Percentiles rank a stretch among this genome's conserved stretches.
These are phyloP conservation scores for Xylariaceae sp. DNA, from an alignment of 2,329 filamentous ascomycete species.

Conservation along the genomic window DNA sequence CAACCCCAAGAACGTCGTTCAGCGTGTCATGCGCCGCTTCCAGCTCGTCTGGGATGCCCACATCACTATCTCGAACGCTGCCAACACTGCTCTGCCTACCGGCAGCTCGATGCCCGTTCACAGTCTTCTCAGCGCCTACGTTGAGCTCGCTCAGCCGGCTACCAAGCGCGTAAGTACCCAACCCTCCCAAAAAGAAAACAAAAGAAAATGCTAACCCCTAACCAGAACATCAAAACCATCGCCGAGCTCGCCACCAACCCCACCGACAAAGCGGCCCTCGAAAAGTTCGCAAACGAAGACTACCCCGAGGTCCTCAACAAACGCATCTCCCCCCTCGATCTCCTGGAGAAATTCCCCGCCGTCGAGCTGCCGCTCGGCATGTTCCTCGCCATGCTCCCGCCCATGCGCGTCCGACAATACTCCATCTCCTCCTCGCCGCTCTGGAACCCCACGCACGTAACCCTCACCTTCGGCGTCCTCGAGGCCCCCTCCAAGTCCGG, in stretches of 20 bases:
- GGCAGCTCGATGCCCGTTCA: conserved; percentile 53
- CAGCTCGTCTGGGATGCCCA: conserved; percentile 63
- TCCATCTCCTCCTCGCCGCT: conserved; percentile 73
- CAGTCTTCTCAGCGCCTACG: conserved; percentile 62
- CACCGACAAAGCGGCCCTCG: conserved; percentile 37
- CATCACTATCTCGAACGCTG: conserved; percentile 53
- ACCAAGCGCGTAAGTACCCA: conserved; percentile 53
- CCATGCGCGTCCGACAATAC: conserved; percentile 74
- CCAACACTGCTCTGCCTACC: conserved; percentile 50
- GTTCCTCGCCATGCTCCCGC: conserved; percentile 67
- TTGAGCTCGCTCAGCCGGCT: conserved; percentile 67
- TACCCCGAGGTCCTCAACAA: conserved; percentile 49
- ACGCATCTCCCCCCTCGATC: conserved; percentile 59
- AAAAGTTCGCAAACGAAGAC: conserved; percentile 41
- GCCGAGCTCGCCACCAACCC: conserved; percentile 27
- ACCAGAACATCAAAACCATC: conserved; percentile 37
- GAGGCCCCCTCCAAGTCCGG: conserved; percentile 49
- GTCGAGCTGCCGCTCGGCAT: conserved; percentile 58
- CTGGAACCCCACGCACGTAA: conserved; percentile 49
- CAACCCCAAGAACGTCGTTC: conserved; percentile 59
- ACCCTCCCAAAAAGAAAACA: neutral
- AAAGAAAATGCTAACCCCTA: conserved; percentile 11
- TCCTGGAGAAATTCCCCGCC: conserved; percentile 59
- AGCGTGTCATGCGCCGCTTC: conserved; percentile 60
- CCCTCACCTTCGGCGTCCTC: conserved; percentile 65